Conservation (phyloP, 371 early-diverging fungal species). For the Haplosporangium sp. region DNA sequence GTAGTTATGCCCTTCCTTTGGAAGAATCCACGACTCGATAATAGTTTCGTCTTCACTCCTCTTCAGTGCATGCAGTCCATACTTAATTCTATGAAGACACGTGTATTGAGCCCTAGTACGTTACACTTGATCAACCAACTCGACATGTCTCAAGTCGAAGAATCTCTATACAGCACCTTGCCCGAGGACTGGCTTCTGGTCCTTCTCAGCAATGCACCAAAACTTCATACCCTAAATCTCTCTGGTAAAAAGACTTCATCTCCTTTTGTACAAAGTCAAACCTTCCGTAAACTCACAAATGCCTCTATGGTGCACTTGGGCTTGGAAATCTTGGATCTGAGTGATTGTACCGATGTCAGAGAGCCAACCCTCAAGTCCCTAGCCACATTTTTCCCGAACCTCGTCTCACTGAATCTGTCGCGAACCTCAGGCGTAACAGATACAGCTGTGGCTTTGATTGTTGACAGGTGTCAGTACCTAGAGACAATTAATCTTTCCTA, state of each 20-base stretch:
- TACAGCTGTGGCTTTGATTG: slow-evolving; percentile 35
- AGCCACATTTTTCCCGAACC: slow-evolving; percentile 33
- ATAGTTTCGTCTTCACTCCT: slow-evolving; percentile 40
- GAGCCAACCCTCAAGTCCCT: slow-evolving; percentile 38
- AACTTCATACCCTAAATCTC: slow-evolving; percentile 35
- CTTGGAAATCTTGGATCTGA: slow-evolving; percentile 38
- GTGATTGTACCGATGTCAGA: slow-evolving; percentile 47
- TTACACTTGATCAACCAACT: slow-evolving; percentile 18
- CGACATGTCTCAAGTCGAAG: slow-evolving; percentile 37
- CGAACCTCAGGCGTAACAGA: slow-evolving; percentile 49
- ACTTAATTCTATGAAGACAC: slow-evolving; percentile 18
- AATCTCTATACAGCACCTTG: slow-evolving; percentile 40
- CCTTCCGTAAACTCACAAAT: slow-evolving; percentile 39
- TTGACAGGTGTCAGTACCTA: slow-evolving; percentile 46
- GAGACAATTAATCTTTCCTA: slow-evolving; percentile 41
- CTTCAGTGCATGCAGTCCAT: slow-evolving; percentile 44
- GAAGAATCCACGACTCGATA: slow-evolving; percentile 26
- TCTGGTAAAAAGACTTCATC: slow-evolving; percentile 51
- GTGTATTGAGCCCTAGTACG: slow-evolving; percentile 18
- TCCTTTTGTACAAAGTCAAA: slow-evolving; percentile 34
- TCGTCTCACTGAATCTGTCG: slow-evolving; percentile 35
- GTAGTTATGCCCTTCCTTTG: slow-evolving; percentile 31
- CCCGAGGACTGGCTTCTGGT: slow-evolving; percentile 49
- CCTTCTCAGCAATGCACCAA: slow-evolving; percentile 32
- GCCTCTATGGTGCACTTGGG: slow-evolving; percentile 21